phyloP scores from a whole-genome alignment of 768 basidiomycete genomes.

The Pulveroboletus sp. region DNA sequence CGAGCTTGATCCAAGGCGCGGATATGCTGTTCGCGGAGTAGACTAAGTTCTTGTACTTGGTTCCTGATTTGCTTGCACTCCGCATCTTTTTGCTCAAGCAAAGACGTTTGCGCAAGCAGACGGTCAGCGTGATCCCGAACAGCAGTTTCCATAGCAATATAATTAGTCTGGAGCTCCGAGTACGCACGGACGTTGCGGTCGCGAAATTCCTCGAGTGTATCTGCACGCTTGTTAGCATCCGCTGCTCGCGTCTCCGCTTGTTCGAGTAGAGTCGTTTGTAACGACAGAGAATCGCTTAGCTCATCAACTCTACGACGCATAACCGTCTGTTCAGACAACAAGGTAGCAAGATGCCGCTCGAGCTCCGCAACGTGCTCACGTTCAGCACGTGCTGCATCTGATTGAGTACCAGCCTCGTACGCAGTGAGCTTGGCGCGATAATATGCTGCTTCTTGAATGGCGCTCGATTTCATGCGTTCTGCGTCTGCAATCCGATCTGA shows the following conservation, averaged over 20 bases:
- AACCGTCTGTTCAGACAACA: conserved; percentile 59
- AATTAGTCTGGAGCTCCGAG: conserved; percentile 64
- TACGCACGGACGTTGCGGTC: conserved; percentile 62
- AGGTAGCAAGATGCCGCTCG: conserved; percentile 63
- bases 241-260: conserved; percentile 76
- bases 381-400: conserved; percentile 69
- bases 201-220: conserved; percentile 67
- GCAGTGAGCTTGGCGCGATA: conserved; percentile 94
- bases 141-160: conserved; percentile 56
- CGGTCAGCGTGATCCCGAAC: conserved; percentile 77
- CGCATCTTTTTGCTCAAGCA: conserved; percentile 74
- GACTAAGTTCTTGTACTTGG: conserved; percentile 69
- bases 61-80: conserved; percentile 63
- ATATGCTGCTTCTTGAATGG: conserved; percentile 91
- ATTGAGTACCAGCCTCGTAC: conserved; percentile 64
- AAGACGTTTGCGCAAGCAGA: conserved; percentile 68
- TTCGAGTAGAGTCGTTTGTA: conserved; percentile 74
- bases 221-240: conserved; percentile 75
- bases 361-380: conserved; percentile 73
- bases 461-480: conserved; percentile 71
- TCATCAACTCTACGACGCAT: conserved; percentile 74
- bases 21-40: conserved; percentile 79
- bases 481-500: conserved; percentile 80
- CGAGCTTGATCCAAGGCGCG: conserved; percentile 86
- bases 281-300: conserved; percentile 65